Evolutionary conservation across 345 rosid genomes (phyloP).

Genomic region (Pseudoturritis turrita): DNA sequence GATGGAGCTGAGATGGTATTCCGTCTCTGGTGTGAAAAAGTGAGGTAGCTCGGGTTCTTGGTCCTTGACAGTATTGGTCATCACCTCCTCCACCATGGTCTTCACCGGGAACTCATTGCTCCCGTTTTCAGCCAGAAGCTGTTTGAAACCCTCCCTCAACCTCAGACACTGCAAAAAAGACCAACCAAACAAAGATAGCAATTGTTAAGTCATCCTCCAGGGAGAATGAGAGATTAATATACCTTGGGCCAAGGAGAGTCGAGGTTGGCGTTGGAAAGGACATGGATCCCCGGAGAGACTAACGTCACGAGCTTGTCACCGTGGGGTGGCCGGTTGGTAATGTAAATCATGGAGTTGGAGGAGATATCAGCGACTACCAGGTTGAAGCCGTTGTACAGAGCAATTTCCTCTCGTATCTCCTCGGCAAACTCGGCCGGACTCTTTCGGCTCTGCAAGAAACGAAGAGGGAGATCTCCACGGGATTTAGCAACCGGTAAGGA

Average conservation of each 20-base stretch:
- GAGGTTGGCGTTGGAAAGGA: slow-evolving; percentile 65
- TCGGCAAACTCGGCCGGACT: slow-evolving; percentile 54
- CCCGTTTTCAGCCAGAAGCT: slow-evolving; percentile 30
- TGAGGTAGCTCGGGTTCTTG: slow-evolving; percentile 39
- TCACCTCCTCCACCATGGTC: slow-evolving; percentile 50
- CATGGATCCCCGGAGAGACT: slow-evolving; percentile 75
- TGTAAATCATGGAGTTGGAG: slow-evolving; percentile 58
- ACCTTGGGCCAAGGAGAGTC: slow-evolving; percentile 93
- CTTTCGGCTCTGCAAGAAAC: slow-evolving; percentile 66
- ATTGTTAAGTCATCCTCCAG: too few species aligned
- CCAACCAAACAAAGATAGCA: not conserved
- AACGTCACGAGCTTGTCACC: slow-evolving; percentile 32
- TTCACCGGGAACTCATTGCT: slow-evolving; percentile 43
- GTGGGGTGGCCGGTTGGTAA: slow-evolving; percentile 58
- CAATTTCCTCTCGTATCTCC: slow-evolving; percentile 43
- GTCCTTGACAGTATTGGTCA: slow-evolving; percentile 57
- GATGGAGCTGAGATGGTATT: slow-evolving; percentile 51
- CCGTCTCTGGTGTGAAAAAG: slow-evolving; percentile 39
- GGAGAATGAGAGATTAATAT: not conserved
- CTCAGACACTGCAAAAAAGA: slow-evolving; percentile 46
- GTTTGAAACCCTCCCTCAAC: slow-evolving; percentile 42
- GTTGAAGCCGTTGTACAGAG: slow-evolving; percentile 70
- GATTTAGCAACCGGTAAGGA: slow-evolving; percentile 37
- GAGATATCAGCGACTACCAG: slow-evolving; percentile 46
- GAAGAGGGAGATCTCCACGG: slow-evolving; percentile 72